These are phyloP conservation scores for Sextonia rubra DNA, from an alignment of 164 flowering plant genomes.

Conservation along the genomic window DNA sequence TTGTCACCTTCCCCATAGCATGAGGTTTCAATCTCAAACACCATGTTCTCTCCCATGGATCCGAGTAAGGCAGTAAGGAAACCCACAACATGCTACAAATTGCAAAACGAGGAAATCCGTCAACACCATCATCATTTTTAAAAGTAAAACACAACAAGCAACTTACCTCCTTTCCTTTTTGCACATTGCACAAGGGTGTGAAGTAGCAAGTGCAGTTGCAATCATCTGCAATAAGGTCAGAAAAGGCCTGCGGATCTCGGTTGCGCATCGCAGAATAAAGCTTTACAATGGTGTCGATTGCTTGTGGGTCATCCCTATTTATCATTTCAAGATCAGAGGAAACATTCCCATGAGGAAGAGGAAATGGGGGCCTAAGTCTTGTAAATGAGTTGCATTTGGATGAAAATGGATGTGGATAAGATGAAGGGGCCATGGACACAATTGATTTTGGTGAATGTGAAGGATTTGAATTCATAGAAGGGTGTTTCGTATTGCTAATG, in stretches of 20 bases:
- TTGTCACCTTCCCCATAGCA: slow-evolving; percentile 6
- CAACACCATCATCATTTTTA: not conserved
- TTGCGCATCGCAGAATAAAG: not conserved
- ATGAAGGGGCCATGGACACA: not conserved
- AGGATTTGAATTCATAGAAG: not conserved
- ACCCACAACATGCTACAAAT: not conserved
- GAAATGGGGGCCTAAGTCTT: not conserved
- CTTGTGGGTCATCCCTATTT: not conserved
- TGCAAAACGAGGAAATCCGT: not conserved
- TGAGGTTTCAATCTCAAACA: not conserved
- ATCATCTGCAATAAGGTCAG: not conserved
- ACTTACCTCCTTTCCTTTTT: not conserved
- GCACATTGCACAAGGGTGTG: not conserved
- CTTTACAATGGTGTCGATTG: not conserved
- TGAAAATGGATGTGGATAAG: not conserved
- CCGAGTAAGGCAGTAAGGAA: not conserved
- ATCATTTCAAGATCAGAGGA: not conserved
- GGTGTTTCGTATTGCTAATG: not conserved
- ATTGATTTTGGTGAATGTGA: not conserved
- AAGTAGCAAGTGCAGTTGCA: slow-evolving; percentile 5
- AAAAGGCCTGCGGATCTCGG: not conserved
- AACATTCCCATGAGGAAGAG: not conserved
- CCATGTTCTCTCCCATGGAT: slow-evolving; percentile 2
- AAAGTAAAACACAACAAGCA: not conserved
- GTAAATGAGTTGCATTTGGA: not conserved